phyloP scores from a whole-genome alignment of 805 yeast species.

The Suhomyces emberorum region DNA sequence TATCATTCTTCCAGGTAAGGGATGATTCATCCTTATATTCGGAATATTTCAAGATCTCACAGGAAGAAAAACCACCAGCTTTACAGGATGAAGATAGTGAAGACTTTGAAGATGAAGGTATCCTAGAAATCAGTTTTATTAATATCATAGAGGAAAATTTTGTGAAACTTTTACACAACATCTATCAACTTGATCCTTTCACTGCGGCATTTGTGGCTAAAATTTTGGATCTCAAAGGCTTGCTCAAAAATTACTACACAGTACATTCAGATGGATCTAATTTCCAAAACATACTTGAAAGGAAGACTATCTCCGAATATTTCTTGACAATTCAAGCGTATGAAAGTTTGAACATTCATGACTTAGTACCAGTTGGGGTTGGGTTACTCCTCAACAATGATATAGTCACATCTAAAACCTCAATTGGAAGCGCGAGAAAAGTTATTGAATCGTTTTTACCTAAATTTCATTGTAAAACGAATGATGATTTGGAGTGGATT shows the following conservation, averaged over 20 bases:
- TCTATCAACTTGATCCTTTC: conserved; percentile 59
- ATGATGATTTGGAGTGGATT: conserved; percentile 80
- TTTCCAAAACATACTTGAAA: conserved; percentile 10
- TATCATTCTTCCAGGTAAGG: conserved; percentile 55
- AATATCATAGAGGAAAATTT: conserved; percentile 55
- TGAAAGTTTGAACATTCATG: conserved; percentile 49
- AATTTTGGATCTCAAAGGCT: conserved; percentile 61
- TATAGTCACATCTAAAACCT: conserved; percentile 43
- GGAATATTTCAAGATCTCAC: conserved; percentile 33
- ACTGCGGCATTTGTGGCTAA: conserved; percentile 63
- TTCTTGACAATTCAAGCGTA: conserved; percentile 54
- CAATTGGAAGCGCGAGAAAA: conserved; percentile 27
- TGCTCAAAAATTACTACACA: conserved; percentile 40
- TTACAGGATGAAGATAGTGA: conserved; percentile 34
- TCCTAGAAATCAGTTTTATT: conserved; percentile 43
- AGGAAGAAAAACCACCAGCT: conserved; percentile 29
- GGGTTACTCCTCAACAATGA: conserved; percentile 49
- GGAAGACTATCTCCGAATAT: conserved; percentile 49
- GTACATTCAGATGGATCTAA: conserved; percentile 11
- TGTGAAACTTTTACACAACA: conserved; percentile 53
- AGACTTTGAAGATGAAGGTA: conserved; percentile 18
- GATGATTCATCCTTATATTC: conserved; percentile 38
- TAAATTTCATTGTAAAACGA: conserved; percentile 55
- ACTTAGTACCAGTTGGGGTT: conserved; percentile 63
- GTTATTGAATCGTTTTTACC: conserved; percentile 59